These are phyloP conservation scores for Salix viminalis DNA, from an alignment of 345 rosid genomes.

Conservation along the genomic window DNA sequence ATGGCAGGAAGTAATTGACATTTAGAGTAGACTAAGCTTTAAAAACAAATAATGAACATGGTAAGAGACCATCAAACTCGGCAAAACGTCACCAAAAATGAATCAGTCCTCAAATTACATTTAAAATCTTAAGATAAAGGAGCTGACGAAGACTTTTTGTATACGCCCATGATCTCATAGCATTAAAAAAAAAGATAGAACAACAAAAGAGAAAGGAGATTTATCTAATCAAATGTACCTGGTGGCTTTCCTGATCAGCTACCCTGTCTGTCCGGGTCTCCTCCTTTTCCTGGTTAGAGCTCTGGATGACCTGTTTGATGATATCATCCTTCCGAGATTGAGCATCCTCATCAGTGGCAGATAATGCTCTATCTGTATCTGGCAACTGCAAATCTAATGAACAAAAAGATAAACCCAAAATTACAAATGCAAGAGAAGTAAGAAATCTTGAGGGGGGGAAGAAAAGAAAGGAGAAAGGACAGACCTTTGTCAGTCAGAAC, in stretches of 20 bases:
- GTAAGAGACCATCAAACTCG: conserved; percentile 3
- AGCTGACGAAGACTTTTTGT: conserved; percentile 12
- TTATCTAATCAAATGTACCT: not conserved
- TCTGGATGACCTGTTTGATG: conserved; percentile 55
- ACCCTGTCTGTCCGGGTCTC: not conserved
- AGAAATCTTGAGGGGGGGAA: not conserved
- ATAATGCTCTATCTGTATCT: conserved; percentile 10
- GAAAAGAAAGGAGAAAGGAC: not conserved
- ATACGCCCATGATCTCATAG: not conserved
- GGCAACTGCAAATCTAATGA: conserved; percentile 25
- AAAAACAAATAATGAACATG: not conserved
- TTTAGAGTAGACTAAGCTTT: not conserved
- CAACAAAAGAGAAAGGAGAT: not conserved
- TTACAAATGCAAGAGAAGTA: not conserved
- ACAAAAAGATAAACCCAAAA: not conserved
- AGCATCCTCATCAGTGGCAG: conserved; percentile 32
- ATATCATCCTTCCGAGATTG: conserved; percentile 38
- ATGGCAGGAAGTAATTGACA: not conserved
- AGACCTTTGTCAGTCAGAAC: conserved; percentile 8
- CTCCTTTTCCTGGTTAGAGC: conserved; percentile 1
- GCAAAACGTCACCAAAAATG: not conserved
- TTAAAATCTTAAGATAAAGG: not conserved
- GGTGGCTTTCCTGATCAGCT: conserved; percentile 6
- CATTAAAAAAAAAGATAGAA: not conserved
- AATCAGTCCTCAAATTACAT: conserved; percentile 5